Conservation (phyloP, 2,329 filamentous ascomycete genomes). For the Xylariaceae sp. region DNA sequence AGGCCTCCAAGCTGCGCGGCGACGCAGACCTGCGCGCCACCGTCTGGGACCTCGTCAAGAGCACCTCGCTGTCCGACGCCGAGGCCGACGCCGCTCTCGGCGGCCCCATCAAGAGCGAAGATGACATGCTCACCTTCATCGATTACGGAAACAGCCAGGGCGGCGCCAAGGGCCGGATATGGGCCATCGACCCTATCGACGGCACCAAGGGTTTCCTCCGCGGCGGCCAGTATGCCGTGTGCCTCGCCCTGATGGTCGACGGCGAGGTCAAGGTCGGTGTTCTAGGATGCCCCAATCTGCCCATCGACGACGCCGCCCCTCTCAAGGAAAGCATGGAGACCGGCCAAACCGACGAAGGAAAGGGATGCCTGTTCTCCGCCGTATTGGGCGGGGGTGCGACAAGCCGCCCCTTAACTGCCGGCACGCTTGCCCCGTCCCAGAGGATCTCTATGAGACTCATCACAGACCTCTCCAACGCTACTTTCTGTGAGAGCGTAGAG, state of each 20-base stretch:
- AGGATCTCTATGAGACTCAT: slow-evolving; percentile 76
- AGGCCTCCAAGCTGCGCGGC: slow-evolving; percentile 71
- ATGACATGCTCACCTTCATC: slow-evolving; percentile 62
- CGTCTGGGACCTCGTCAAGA: slow-evolving; percentile 79
- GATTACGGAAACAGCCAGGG: slow-evolving; percentile 66
- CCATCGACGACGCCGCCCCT: slow-evolving; percentile 70
- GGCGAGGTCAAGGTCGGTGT: slow-evolving; percentile 92
- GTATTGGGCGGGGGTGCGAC: slow-evolving; percentile 73
- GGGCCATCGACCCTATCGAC: slow-evolving; percentile 96
- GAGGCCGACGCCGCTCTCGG: slow-evolving; percentile 63
- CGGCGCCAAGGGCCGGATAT: slow-evolving; percentile 72
- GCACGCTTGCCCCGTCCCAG: slow-evolving; percentile 47
- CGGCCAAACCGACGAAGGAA: slow-evolving; percentile 68
- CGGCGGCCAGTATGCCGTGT: slow-evolving; percentile 95
- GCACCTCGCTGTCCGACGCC: slow-evolving; percentile 62
- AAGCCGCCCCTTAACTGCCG: slow-evolving; percentile 64
- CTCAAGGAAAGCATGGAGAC: slow-evolving; percentile 67
- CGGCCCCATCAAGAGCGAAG: slow-evolving; percentile 59
- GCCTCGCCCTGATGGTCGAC: slow-evolving; percentile 84
- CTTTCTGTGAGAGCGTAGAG: slow-evolving; percentile 96
- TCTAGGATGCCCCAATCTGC: slow-evolving; percentile 91
- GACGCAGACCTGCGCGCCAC: slow-evolving; percentile 64
- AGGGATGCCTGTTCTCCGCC: slow-evolving; percentile 84
- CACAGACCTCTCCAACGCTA: slow-evolving; percentile 68
- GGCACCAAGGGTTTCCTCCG: slow-evolving; percentile 96